Evolutionary conservation across 441 rosid species (phyloP).

Genomic region (Populus hybrid): DNA sequence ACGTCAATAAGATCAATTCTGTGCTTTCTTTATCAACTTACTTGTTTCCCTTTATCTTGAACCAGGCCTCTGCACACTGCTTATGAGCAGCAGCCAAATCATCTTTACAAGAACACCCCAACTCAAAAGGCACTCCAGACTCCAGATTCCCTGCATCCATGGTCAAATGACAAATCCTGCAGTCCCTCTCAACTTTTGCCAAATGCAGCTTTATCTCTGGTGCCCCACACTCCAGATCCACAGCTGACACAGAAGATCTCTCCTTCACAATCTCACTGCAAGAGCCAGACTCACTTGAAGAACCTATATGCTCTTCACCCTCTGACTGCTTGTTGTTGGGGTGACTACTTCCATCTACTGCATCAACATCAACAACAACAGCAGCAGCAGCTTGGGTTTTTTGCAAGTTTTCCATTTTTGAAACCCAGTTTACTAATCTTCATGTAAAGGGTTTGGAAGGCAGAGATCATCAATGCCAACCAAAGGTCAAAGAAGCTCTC

Average conservation of each 20-base stretch:
- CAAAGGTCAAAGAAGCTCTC: constrained; percentile 12
- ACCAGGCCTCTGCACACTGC: constrained; percentile 61
- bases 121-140: constrained; percentile 62
- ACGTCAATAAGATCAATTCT: not conserved
- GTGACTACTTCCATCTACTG: constrained; percentile 20
- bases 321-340: constrained; percentile 15
- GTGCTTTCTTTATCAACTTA: constrained; percentile 23
- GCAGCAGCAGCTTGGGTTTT: constrained; percentile 33
- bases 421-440: constrained; percentile 35
- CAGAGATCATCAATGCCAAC: constrained; percentile 31
- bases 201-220: constrained; percentile 49
- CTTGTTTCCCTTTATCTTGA: constrained; percentile 55
- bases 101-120: constrained; percentile 90
- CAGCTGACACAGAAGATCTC: constrained; percentile 43
- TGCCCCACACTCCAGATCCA: constrained; percentile 41
- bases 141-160: constrained; percentile 59
- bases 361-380: constrained; percentile 22
- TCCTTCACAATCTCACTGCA: constrained; percentile 37
- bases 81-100: constrained; percentile 93
- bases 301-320: constrained; percentile 27
- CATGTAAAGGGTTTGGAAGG: constrained; percentile 33
- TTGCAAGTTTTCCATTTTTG: constrained; percentile 45
- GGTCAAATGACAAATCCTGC: constrained; percentile 89
- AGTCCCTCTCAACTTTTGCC: constrained; percentile 56
- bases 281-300: constrained; percentile 28